A percentile compares a stretch with the other conserved stretches of the same genome.
Evolutionary conservation across 192 early-diverging fungal species (phyloP).

Genomic region (Mortierella hygrophila): DNA sequence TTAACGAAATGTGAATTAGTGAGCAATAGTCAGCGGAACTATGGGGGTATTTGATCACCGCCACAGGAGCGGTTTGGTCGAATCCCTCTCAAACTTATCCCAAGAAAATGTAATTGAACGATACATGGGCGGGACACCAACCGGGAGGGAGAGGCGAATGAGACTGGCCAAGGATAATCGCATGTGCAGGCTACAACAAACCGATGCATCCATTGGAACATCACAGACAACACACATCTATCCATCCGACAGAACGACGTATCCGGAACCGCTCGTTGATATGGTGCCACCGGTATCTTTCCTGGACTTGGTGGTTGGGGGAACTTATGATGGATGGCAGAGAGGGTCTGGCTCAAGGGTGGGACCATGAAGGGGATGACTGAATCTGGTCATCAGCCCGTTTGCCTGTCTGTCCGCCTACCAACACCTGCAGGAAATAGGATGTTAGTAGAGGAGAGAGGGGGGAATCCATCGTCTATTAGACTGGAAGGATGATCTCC

Average conservation of each 20-base stretch:
- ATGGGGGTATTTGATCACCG: slow-evolving; percentile 7
- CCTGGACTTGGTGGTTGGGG: background rate
- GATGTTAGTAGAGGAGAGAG: background rate
- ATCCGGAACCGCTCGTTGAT: background rate
- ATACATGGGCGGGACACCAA: background rate
- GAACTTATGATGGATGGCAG: background rate
- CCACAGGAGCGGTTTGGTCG: background rate
- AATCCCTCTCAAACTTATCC: slow-evolving; percentile 52
- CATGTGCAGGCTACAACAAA: background rate
- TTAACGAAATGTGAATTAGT: slow-evolving; percentile 9
- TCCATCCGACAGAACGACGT: slow-evolving; percentile 10
- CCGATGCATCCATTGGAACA: slow-evolving; percentile 34
- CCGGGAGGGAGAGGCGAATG: background rate
- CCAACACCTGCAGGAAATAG: background rate
- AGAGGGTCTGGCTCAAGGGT: background rate
- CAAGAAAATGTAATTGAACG: slow-evolving; percentile 41
- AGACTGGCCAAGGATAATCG: background rate
- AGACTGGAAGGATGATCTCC: background rate
- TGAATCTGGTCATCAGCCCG: background rate
- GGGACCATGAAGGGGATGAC: background rate
- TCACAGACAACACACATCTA: background rate
- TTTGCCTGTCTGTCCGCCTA: background rate
- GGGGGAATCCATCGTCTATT: slow-evolving; percentile 6
- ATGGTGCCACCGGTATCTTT: background rate
- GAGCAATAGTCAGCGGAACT: background rate